A percentile compares a stretch with the other conserved stretches of the same genome.
phyloP scores from a whole-genome alignment of 139 green algal genomes.

The Chlamydomonas sp. region DNA sequence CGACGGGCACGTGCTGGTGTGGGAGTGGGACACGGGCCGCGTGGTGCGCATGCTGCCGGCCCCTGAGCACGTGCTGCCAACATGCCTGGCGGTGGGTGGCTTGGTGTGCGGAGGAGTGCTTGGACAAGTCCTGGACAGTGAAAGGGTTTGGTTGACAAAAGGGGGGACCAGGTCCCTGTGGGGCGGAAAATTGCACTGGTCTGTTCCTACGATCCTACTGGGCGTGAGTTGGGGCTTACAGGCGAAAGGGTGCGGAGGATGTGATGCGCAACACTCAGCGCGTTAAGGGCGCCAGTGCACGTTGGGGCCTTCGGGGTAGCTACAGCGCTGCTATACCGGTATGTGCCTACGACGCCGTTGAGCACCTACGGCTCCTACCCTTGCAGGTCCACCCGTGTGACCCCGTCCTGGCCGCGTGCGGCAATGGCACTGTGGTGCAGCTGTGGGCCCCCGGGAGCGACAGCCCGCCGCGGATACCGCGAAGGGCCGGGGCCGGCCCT shows the following conservation, averaged over 20 bases:
- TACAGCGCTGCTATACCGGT: neutral
- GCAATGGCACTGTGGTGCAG: conserved; percentile 48
- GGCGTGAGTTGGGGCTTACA: neutral
- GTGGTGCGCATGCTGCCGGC: conserved; percentile 36
- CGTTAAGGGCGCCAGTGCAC: neutral
- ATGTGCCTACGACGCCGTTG: neutral
- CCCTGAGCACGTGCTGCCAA: conserved; percentile 18
- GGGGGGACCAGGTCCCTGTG: neutral
- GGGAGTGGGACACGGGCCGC: conserved; percentile 48
- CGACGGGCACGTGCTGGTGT: conserved; percentile 80
- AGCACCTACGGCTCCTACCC: neutral
- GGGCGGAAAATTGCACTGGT: neutral
- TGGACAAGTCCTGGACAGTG: neutral
- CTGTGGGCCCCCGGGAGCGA: conserved; percentile 59
- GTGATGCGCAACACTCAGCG: neutral
- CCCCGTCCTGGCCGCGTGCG: conserved; percentile 61
- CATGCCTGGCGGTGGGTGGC: conserved; percentile 4
- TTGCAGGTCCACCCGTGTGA: conserved; percentile 49
- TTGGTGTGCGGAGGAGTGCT: neutral
- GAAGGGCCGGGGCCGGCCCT: neutral
- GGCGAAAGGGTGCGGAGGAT: neutral
- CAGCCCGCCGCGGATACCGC: neutral
- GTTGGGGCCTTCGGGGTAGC: neutral
- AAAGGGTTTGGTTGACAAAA: too few relatives aligned
- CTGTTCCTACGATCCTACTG: neutral